Base-by-base conservation (phyloP, 164 flowering plant genomes). In the Magnolia changhungtana region DNA sequence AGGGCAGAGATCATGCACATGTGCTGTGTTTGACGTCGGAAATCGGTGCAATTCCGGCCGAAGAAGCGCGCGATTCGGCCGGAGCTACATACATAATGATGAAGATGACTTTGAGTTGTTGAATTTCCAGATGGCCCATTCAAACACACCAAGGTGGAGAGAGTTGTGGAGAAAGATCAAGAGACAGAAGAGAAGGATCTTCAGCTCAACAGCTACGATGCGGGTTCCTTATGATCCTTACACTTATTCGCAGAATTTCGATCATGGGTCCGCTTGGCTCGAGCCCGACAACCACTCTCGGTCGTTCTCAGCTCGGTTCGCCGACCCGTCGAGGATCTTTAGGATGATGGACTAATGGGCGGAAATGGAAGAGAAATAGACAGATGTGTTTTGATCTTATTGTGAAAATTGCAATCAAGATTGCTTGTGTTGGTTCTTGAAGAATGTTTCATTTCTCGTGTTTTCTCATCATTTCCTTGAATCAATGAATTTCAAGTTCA, bases 231-330 rank as follows among this genome's bases (percentile, higher is more conserved):
- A 91, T 77, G 89, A 89, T 85, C 82, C 85, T 1, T 80, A 83
- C 55, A 78, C 85, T n/a, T 91, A 91, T 50, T 71, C 81, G 21
- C 89, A 86, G 85, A 91, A 91, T 78, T 91, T 91, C 69, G 95
- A 91, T 85, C 87, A 89, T 31, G 95, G 90, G 68, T 75, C 73
- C 2, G 80, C 77, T n/a, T 84, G 82, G 82, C 71, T 77, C 27
- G 93, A 89, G 67, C 90, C 86, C 1, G 92, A 89, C 45, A 78
- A 82, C 65, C 86, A 86, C 67, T 80, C 84, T 63, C 83, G 95
- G 20, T 91, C 95, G 4, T 91, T 91, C 85, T 88, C 95, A 0
- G 90, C 87, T 8, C 79, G 95, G 50, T 91, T 82, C 67, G 90
- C 92, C 50, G 87, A 80, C 74, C 87, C 91, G 14, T 84, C 88